Base-by-base conservation (phyloP, 148 eudicot genomes). In the Amaranthus cruentus region DNA sequence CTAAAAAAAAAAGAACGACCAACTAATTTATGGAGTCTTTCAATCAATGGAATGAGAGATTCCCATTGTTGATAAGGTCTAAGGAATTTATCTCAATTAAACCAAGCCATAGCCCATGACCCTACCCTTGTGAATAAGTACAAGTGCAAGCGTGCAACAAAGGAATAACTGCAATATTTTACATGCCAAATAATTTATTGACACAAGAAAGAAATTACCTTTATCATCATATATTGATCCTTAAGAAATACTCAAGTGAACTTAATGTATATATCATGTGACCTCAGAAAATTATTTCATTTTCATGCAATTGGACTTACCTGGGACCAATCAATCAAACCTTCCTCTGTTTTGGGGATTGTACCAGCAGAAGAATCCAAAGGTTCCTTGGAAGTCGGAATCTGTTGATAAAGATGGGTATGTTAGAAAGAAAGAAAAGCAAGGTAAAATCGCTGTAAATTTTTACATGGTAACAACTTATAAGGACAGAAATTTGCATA, bases 291-390 rank as follows among this genome's bases (percentile, higher is more conserved):
- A 60, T 8, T 21, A 28, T 4, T 6, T 67, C 43, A 67, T 10
- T 66, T 66, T 47, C n/a, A 3, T 21, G 58, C 6, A 69, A 57
- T 44, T 10, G 66, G n/a, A 75, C 88, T 81, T 77, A 89, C 99
- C 79, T 88, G 94, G 14, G 99, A 92, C 99, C 99, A 95, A 82
- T 95, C 99, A 81, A 95, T 81, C 59, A 79, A 80, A 77, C 99
- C 99, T 78, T 81, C 73, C 74, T 85, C 70, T 66, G 87, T 92
- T 80, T 81, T 88, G 2, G 99, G 97, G 68, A 95, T 87, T 43
- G 84, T 84, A 78, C 75, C 83, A 51, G 83, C 86, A 38, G 80
- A 76, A 79, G 97, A 92, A 77, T 83, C 78, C 76, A 69, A 42
- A 69, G 79, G 86, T 76, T 92, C 99, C 80, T 64, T 72, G 72